Conservation (phyloP, 1,284 basidiomycete genomes). For the Ceratobasidium sp. region DNA sequence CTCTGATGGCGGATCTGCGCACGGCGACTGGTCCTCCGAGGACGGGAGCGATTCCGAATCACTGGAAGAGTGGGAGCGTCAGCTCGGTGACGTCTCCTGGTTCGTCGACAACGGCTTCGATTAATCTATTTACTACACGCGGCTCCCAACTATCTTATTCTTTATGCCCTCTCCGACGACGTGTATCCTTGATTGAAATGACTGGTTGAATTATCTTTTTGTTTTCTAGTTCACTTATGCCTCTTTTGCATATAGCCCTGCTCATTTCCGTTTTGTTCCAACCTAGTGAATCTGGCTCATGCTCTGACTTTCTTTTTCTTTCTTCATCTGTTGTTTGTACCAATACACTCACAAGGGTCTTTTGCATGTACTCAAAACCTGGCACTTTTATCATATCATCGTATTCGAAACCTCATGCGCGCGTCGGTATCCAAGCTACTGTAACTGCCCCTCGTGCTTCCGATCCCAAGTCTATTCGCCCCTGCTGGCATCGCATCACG, state of each 20-base stretch:
- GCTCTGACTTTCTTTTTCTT: constrained; percentile 7
- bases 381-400: constrained; percentile 29
- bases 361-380: constrained; percentile 38
- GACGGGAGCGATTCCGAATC: constrained; percentile 36
- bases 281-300: constrained; percentile 14
- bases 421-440: not conserved
- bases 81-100: constrained; percentile 38
- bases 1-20: constrained; percentile 24
- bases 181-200: constrained; percentile 35
- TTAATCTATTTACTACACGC: constrained; percentile 5
- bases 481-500: constrained; percentile 2
- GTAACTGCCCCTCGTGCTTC: not conserved
- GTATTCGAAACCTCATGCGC: not conserved
- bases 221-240: constrained; percentile 30
- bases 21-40: constrained; percentile 35
- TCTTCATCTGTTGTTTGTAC: constrained; percentile 37
- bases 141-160: not conserved
- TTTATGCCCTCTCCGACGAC: constrained; percentile 35
- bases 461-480: constrained; percentile 15
- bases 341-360: constrained; percentile 32
- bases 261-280: constrained; percentile 13
- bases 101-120: constrained; percentile 39
- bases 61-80: constrained; percentile 36
- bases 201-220: constrained; percentile 40
- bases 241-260: constrained; percentile 31